Evolutionary conservation across 108 stramenopile species (phyloP).

Genomic region (Fragilariopsis cylindrus): DNA sequence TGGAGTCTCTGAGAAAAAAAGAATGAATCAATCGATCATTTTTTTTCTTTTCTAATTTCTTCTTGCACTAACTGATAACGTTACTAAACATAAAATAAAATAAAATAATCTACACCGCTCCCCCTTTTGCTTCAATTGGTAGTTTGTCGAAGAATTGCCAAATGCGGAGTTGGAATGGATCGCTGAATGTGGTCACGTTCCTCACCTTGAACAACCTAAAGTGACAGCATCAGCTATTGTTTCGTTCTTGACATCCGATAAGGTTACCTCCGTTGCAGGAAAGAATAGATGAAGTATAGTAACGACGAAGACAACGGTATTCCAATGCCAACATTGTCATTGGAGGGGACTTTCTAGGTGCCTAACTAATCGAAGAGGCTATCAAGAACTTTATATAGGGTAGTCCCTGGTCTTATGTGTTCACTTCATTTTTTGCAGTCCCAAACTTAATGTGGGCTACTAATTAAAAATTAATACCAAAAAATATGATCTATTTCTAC

Average conservation of each 20-base stretch:
- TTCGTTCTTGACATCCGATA: constrained; percentile 52
- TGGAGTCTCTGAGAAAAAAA: background rate
- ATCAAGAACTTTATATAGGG: background rate
- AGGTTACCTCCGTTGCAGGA: constrained; percentile 1
- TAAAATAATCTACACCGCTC: background rate
- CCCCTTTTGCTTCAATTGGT: background rate
- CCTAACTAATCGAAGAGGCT: constrained; percentile 9
- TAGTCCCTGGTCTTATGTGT: too few relatives aligned
- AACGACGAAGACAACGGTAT: background rate
- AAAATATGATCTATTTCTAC: too few relatives aligned
- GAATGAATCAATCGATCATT: background rate
- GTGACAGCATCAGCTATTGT: constrained; percentile 73
- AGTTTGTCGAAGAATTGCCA: constrained; percentile 76
- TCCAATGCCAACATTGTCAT: background rate
- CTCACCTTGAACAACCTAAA: constrained; percentile 90
- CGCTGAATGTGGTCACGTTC: constrained; percentile 94
- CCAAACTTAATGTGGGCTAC: too few relatives aligned
- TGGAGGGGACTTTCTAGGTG: constrained; percentile 1
- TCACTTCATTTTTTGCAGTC: too few relatives aligned
- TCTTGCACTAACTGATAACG: too few relatives aligned
- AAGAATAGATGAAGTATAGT: background rate
- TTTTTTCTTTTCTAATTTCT: background rate
- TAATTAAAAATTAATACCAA: too few relatives aligned
- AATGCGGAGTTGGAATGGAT: constrained; percentile 79
- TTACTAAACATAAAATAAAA: too few relatives aligned